Base-by-base conservation (phyloP, 306 rosid species). In the Inga laurina region DNA sequence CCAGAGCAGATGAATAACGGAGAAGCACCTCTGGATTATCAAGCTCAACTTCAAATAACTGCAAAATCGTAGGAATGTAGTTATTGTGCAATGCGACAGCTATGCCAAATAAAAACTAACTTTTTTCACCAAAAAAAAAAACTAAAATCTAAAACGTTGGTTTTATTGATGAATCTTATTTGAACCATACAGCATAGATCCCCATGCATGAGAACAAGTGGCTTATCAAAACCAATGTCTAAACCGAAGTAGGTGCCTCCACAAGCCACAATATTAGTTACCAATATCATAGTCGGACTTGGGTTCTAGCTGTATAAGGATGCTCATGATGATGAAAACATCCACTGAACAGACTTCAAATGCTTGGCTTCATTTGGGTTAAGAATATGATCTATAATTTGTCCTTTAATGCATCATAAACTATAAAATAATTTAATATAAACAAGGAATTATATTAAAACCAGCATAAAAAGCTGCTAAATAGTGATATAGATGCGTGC, bases 1-100 rank as follows among this genome's bases (percentile, higher is more conserved):
- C 94, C 89, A 97, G 93, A 80, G 99, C 99, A 84, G 95, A 92
- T 76, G 99, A 94, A 89, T 92, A 92, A 57, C 98, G 98, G 69
- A 94, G 98, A 64, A 94, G 98, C 64, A 92, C 97, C 79, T 97
- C 99, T 46, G 94, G 88, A 75, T 89, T 89, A 82, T 90, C 93
- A 75, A 92, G 86, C 74, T 97, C 91, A 73, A 82, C 92, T 89
- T 97, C 97, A 92, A 97, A 97, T 82, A 97, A 86, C 99, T 97
- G 97, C 83, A 82, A 70, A 82, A 59, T 35, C 83, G 54, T 66
- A 74, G 32, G 72, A 39, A 79, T 68, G 32, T 45, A 79, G 64
- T 82, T 77, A 88, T 68, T 72, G 49, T 43, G 74, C 82, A 72
- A 32, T 72, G 64, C 65, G 74, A 18, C 3, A 70, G 45, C 57